phyloP scores from a whole-genome alignment of 371 early-diverging fungal species.

The Mortierella sp. region DNA sequence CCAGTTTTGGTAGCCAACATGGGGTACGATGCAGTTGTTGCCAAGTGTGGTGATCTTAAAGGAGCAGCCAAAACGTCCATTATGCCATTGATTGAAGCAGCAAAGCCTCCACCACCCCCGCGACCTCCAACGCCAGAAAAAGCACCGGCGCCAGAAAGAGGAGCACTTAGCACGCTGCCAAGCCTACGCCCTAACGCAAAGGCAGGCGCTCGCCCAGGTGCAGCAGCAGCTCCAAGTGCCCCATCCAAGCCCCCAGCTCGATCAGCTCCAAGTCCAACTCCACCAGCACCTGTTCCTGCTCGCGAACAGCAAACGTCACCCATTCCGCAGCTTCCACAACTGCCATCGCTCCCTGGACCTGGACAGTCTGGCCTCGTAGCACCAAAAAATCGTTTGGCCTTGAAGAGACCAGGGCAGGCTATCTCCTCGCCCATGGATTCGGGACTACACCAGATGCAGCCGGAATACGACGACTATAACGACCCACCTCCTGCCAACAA shows the following conservation, averaged over 20 bases:
- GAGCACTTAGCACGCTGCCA: slow-evolving; percentile 39
- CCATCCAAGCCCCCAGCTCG: slow-evolving; percentile 38
- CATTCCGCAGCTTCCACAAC: slow-evolving; percentile 18
- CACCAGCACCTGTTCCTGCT: slow-evolving; percentile 22
- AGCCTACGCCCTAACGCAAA: slow-evolving; percentile 29
- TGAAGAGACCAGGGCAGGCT: slow-evolving; percentile 35
- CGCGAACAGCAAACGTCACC: slow-evolving; percentile 41
- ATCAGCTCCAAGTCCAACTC: slow-evolving; percentile 15
- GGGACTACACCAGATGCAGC: slow-evolving; percentile 31
- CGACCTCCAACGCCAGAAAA: slow-evolving; percentile 50
- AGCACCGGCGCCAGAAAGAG: slow-evolving; percentile 29
- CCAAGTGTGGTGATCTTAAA: slow-evolving; percentile 72
- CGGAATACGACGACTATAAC: slow-evolving; percentile 22
- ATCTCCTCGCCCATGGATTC: slow-evolving; percentile 25
- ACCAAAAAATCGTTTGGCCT: slow-evolving; percentile 26
- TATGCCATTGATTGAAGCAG: slow-evolving; percentile 74
- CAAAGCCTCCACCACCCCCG: slow-evolving; percentile 59
- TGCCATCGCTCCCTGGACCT: slow-evolving; percentile 36
- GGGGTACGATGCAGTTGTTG: slow-evolving; percentile 69
- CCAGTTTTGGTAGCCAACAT: slow-evolving; percentile 66
- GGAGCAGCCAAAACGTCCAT: slow-evolving; percentile 76
- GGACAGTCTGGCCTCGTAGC: slow-evolving; percentile 33
- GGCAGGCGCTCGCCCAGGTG: slow-evolving; percentile 30
- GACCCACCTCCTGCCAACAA: slow-evolving; percentile 19
- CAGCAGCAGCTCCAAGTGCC: slow-evolving; percentile 30